Base-by-base conservation (phyloP, 2,329 filamentous ascomycete species). In the Penicillium sp. region DNA sequence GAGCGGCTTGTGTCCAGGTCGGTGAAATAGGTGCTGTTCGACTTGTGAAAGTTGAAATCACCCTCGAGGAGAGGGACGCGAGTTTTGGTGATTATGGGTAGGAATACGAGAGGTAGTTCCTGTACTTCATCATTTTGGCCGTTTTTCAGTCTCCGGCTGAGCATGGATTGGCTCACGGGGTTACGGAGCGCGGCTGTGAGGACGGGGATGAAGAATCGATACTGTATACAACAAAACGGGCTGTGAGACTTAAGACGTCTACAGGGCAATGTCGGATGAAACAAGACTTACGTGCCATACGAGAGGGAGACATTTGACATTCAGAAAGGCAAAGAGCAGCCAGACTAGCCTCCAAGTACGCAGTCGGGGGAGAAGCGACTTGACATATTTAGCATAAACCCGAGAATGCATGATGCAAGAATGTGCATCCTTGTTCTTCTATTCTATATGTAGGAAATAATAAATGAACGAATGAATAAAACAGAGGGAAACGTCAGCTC, bases 1-100 rank as follows among this genome's bases (percentile, higher is more conserved):
- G 78, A 77, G 23, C 80, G 75, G 4, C 74, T 73, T 30, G 80
- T 74, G 65, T 83, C 81, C 58, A 82, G 75, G 62, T 83, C 81
- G 61, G 74, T 69, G 64, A 83, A 83, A 68, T 82, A 83, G 5
- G 81, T 83, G 52, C 70, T 75, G 67, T 83, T 83, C 40, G 73
- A 77, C 63, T 83, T 62, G 33, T 62, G 59, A 5, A 61, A 20
- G 18, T 61, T 62, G 35, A 59, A 62, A n/a, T 62, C 61, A n/a
- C 56, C 52, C 42, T 60, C 58, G 14, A 58, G 21, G 3, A 60
- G 23, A 23, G 58, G 51, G 2, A 55, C 58, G 7, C 43, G 52
- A 6, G 56, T 52, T 14, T 49, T 53, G 16, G 52, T 58, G 12
- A 60, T 58, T 12, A 58, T 53, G 24, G 58, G 58, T 24, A 58